Conservation (phyloP, 164 flowering plant genomes). For the Amborella trichopoda region DNA sequence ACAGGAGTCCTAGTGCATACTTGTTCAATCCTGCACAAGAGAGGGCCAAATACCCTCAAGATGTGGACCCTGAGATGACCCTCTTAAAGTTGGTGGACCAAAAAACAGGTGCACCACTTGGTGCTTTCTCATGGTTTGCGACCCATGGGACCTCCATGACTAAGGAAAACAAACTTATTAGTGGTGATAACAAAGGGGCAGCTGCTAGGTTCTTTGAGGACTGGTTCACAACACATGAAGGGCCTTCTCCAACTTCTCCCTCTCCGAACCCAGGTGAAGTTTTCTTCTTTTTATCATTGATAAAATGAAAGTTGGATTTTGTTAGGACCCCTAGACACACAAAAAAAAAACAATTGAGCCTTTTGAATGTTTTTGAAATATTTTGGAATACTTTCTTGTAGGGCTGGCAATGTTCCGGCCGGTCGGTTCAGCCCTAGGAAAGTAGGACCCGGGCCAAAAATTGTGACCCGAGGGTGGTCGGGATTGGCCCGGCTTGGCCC, state of each 20-base stretch:
- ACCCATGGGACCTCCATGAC: conserved; percentile 71
- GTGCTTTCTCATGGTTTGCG: conserved; percentile 56
- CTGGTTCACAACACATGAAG: conserved; percentile 22
- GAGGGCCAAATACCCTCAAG: conserved; percentile 26
- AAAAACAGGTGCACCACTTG: conserved; percentile 25
- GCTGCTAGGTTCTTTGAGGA: conserved; percentile 64
- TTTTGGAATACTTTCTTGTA: too few species aligned
- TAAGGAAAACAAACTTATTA: conserved; percentile 38
- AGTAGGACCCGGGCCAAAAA: conserved; percentile 11
- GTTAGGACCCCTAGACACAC: too few species aligned
- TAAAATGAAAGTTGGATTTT: too few species aligned
- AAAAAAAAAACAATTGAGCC: neutral
- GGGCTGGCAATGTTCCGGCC: too few species aligned
- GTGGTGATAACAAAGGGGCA: conserved; percentile 69
- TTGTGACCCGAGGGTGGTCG: conserved; percentile 8
- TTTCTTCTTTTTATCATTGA: too few species aligned
- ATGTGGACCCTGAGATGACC: conserved; percentile 52
- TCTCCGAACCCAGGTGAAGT: too few species aligned
- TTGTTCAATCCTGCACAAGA: conserved; percentile 42
- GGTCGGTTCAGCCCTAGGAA: too few species aligned
- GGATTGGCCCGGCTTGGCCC: conserved; percentile 19
- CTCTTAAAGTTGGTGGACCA: conserved; percentile 45
- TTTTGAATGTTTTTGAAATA: too few species aligned
- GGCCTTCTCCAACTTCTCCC: neutral
- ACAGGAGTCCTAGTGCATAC: conserved; percentile 65